Percentiles rank a stretch among this genome's conserved stretches.
Evolutionary conservation across 805 yeast species (phyloP).

Genomic region (Nakazawaea populi): DNA sequence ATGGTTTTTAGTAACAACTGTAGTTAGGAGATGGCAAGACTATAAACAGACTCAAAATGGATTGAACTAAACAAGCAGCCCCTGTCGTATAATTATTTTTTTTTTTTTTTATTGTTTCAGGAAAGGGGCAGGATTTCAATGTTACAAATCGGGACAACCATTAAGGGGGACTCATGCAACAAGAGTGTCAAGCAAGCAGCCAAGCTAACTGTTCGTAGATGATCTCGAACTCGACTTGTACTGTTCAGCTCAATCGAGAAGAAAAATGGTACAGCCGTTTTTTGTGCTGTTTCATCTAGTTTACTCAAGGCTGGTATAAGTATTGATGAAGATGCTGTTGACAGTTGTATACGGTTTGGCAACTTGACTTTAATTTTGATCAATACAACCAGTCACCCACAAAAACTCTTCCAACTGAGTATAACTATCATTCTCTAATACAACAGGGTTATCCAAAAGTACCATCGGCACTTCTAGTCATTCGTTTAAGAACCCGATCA

Average conservation of each 20-base stretch:
- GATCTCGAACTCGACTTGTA: not conserved
- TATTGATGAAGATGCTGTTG: not conserved
- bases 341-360: not conserved
- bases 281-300: not conserved
- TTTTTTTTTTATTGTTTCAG: not conserved
- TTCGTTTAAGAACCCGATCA: not conserved
- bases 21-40: not conserved
- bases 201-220: not conserved
- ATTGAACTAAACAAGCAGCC: not conserved
- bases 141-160: not conserved
- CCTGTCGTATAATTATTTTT: not conserved
- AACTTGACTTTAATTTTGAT: not conserved
- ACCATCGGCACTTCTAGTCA: slow-evolving; percentile 2
- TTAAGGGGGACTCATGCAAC: not conserved
- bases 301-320: not conserved
- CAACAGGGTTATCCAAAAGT: not conserved
- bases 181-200: not conserved
- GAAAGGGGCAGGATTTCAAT: not conserved
- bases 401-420: slow-evolving; percentile 6
- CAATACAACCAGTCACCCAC: not conserved
- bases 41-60: not conserved
- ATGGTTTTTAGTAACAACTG: too few species aligned
- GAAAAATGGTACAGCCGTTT: not conserved
- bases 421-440: slow-evolving; percentile 2
- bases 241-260: not conserved